phyloP scores from a whole-genome alignment of 2,329 filamentous ascomycete genomes.

The Aureobasidium namibiae region DNA sequence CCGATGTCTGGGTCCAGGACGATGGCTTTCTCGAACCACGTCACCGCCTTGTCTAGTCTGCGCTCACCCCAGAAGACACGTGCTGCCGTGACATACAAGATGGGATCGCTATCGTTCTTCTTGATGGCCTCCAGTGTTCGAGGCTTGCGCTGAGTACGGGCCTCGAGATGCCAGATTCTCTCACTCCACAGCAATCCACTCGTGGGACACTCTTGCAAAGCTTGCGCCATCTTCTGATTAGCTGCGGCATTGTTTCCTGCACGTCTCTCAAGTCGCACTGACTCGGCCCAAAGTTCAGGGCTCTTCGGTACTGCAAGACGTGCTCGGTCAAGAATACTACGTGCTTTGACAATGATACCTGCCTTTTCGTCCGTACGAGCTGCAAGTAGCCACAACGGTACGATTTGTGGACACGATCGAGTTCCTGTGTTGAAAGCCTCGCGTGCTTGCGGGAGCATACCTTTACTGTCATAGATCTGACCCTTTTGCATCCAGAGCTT shows the following conservation, averaged over 20 bases:
- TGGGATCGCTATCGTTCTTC: constrained; percentile 86
- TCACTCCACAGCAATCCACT: constrained; percentile 87
- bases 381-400: constrained; percentile 84
- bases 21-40: constrained; percentile 95
- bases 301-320: constrained; percentile 80
- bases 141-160: constrained; percentile 85
- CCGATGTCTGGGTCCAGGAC: constrained; percentile 78
- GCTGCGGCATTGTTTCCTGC: constrained; percentile 77
- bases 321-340: constrained; percentile 86
- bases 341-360: constrained; percentile 80
- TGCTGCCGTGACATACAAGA: constrained; percentile 83
- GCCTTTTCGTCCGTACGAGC: constrained; percentile 78
- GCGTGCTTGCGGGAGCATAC: constrained; percentile 72
- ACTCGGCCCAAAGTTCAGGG: constrained; percentile 81
- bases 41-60: constrained; percentile 84
- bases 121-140: constrained; percentile 91
- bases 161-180: constrained; percentile 89
- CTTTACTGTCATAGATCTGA: constrained; percentile 84
- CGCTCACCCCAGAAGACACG: constrained; percentile 95
- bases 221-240: constrained; percentile 85
- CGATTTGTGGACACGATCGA: constrained; percentile 73
- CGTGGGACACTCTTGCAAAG: constrained; percentile 81
- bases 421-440: constrained; percentile 86
- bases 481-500: constrained; percentile 99
- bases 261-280: constrained; percentile 84